phyloP scores from a whole-genome alignment of 2,329 filamentous ascomycete species.

The Phialophora tarda region DNA sequence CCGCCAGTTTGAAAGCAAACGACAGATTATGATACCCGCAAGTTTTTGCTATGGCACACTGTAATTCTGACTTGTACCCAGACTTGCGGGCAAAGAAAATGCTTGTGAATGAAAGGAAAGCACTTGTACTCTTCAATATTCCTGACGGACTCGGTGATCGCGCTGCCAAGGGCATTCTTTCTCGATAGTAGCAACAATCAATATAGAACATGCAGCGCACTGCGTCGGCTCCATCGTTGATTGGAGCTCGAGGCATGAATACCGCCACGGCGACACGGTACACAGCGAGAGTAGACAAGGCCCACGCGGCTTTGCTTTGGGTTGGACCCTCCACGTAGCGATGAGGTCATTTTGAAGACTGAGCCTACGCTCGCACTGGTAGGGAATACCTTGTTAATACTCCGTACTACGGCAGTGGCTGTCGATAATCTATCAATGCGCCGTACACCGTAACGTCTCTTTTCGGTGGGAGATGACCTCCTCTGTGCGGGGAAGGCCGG shows the following conservation, averaged over 20 bases:
- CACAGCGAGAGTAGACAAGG: background rate
- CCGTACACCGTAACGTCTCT: too few species aligned
- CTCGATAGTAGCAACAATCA: background rate
- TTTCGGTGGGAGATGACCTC: background rate
- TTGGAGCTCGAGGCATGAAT: too few species aligned
- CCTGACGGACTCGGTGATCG: background rate
- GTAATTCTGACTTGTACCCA: constrained; percentile 6
- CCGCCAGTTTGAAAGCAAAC: background rate
- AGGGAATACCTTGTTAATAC: too few species aligned
- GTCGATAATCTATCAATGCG: background rate
- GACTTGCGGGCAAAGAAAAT: background rate
- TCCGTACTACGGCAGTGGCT: too few species aligned
- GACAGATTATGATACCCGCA: constrained; percentile 20
- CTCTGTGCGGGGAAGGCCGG: background rate
- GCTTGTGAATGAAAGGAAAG: background rate
- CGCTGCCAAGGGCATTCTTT: background rate
- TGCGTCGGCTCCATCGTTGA: too few species aligned
- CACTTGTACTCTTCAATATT: background rate
- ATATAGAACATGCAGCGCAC: background rate
- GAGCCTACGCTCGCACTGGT: background rate
- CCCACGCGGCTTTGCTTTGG: background rate
- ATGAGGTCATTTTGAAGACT: background rate
- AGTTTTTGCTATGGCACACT: constrained; percentile 6
- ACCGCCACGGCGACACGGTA: background rate
- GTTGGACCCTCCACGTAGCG: background rate